A percentile compares a stretch with the other conserved stretches of the same genome.
Conservation (phyloP, 2,329 filamentous ascomycete genomes). For the Colletotrichum spinosum region DNA sequence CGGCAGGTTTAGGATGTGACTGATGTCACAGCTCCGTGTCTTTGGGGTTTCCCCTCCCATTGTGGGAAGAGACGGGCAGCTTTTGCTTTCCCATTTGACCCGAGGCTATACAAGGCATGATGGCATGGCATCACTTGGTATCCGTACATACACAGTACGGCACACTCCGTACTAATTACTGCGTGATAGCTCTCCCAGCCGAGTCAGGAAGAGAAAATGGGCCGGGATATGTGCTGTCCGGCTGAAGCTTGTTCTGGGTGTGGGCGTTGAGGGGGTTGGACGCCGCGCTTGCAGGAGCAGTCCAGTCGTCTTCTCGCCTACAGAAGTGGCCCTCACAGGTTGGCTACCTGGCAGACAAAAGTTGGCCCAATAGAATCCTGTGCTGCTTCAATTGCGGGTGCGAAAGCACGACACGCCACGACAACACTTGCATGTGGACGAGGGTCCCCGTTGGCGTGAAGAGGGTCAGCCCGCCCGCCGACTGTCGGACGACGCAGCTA, state of each 20-base stretch:
- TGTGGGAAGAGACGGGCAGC: no score
- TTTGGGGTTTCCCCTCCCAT: not conserved
- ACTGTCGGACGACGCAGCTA: slow-evolving; percentile 33
- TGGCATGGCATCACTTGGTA: slow-evolving; percentile 4
- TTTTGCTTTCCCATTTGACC: slow-evolving; percentile 15
- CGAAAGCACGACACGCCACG: slow-evolving; percentile 2
- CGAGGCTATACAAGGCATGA: slow-evolving; percentile 25
- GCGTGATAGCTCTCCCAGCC: not conserved
- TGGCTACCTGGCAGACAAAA: not conserved
- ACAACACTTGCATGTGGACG: slow-evolving; percentile 32
- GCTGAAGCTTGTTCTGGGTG: slow-evolving; percentile 30
- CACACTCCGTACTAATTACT: not conserved
- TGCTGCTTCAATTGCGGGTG: not conserved
- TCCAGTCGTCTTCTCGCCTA: not conserved
- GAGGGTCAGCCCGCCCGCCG: slow-evolving; percentile 8
- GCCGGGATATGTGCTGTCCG: slow-evolving; percentile 30
- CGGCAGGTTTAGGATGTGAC: slow-evolving; percentile 12
- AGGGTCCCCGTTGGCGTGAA: slow-evolving; percentile 2
- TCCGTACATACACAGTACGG: not conserved
- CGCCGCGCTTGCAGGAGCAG: slow-evolving; percentile 14
- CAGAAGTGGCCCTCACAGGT: not conserved
- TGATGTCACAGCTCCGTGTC: slow-evolving; percentile 18
- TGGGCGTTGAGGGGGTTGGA: slow-evolving; percentile 2
- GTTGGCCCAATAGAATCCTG: no score
- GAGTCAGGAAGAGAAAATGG: slow-evolving; percentile 24